Base-by-base conservation (phyloP, 495 filamentous ascomycete genomes). In the Penicillium cosmopolitanum region DNA sequence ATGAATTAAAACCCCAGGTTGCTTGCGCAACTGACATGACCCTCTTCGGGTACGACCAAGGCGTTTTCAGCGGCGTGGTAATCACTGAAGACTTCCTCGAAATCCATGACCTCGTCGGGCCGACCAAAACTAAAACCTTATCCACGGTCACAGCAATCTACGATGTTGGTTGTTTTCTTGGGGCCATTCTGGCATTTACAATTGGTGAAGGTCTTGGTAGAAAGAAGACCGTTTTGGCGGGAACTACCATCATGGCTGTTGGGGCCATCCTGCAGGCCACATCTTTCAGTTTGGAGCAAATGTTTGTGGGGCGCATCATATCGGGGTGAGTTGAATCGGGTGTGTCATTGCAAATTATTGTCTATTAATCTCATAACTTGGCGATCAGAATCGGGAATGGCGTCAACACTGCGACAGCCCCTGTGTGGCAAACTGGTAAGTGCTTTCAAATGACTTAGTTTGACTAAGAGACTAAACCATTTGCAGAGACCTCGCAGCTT, bases 111-210 rank as follows among this genome's bases (percentile, higher is more conserved):
- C 66, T 86, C 13, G 67, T 76, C 8, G 81, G 79, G 1, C 72
- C 77, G 18, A 73, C 73, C 12, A 80, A 80, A 51, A 82, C 84
- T 1, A 77, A 72, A 18, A 59, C 78, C 5, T 73, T 84, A 7
- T 83, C 80, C 4, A 88, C 85, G 0, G 79, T 88, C 15, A 86
- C 84, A 4, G 83, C 84, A 0, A 78, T 88, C 19, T 88, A 87
- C 68, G 82, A 86, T 55, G 74, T 88, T 35, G 84, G 84, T 10
- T 87, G 83, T 62, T 86, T 87, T 66, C 64, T 87, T 28, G 85
- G 85, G 2, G 83, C 84, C 0, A 63, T 66, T 16, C 46, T 55
- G 2, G 81, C 84, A 10, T 80, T 85, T 43, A 79, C 74, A 5
- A 64, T 85, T 33, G 85, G 86, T 21, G 85, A 87, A 55, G 63